phyloP scores from a whole-genome alignment of 352 stramenopile species.

The Pythium inflatum region DNA sequence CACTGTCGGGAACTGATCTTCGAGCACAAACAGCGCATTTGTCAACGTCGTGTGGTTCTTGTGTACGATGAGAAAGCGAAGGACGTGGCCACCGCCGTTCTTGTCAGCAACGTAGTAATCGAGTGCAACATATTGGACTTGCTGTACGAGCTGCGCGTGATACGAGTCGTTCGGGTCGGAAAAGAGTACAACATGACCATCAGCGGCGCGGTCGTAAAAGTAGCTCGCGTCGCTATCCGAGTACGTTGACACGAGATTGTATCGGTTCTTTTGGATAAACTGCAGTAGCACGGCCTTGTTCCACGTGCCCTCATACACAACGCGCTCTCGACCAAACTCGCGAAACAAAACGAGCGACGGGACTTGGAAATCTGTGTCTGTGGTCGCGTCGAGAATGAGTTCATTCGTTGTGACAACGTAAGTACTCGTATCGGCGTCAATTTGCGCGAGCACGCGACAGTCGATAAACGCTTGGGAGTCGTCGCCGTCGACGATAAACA shows the following conservation, averaged over 20 bases:
- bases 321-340: conserved; percentile 34
- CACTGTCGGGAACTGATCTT: conserved; percentile 34
- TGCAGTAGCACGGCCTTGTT: conserved; percentile 29
- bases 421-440: conserved; percentile 26
- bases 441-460: conserved; percentile 38
- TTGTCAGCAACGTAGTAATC: conserved; percentile 25
- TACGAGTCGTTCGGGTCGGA: conserved; percentile 30
- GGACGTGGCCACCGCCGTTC: conserved; percentile 7
- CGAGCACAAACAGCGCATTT: conserved; percentile 36
- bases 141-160: conserved; percentile 19
- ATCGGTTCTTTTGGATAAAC: conserved; percentile 44
- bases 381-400: conserved; percentile 25
- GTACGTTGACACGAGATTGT: conserved; percentile 42
- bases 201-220: conserved; percentile 35
- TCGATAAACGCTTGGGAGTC: conserved; percentile 45
- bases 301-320: conserved; percentile 33
- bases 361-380: background rate
- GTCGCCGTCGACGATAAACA: conserved; percentile 39
- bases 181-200: conserved; percentile 47
- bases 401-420: conserved; percentile 36
- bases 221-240: conserved; percentile 24
- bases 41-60: conserved; percentile 32
- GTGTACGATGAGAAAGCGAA: conserved; percentile 43
- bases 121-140: conserved; percentile 24
- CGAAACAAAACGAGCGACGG: conserved; percentile 40